Evolutionary conservation across 495 filamentous ascomycete genomes (phyloP), one percentile per base, ranked within the genome.

Genomic region (Aspergillus coremiiformis): DNA sequence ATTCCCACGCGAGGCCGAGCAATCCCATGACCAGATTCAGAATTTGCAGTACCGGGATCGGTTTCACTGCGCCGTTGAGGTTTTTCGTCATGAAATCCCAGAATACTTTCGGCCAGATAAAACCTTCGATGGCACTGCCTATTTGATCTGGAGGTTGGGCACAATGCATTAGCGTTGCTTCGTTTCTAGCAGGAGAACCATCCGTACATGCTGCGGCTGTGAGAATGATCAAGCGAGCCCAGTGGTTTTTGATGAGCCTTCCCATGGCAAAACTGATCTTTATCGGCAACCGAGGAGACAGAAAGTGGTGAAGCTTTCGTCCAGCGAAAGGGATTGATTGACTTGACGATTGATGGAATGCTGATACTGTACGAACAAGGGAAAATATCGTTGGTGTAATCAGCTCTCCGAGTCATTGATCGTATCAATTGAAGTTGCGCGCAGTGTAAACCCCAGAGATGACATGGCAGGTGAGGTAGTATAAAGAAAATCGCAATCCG

Each of bases 21-120:
- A 99, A 53, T 37, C 89, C 93, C 66, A 93, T 79, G 46, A 96
- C n/a, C n/a, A 99, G 75, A 64, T 99, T 99, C 70, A 97, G 76
- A 62, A 85, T 89, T 68, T 99, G 94, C 5, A 99, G 80, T 48
- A 89, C 72, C n/a, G 94, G 94, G 26, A 92, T 63, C 3, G 92
- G 93, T 52, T 84, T 86, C 47, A 97, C 90, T 47, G 86, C 86
- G 39, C 73, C 78, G 63, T 97, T 86, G 56, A 99, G 83, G 64
- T 87, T 90, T 59, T 91, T 90, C 52, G 94, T 95, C 58, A 88
- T 73, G 68, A 95, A 94, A 72, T 99, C 94, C 87, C 88, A 99
- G 74, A 99, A 94, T 57, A 97, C 82, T 73, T 99, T 99, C 49
- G 94, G 94, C 91, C 91, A 99, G 79, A 97, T 94, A 80, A 89